Conservation (phyloP, 371 early-diverging fungal species). For the Lichtheimia corymbifera region DNA sequence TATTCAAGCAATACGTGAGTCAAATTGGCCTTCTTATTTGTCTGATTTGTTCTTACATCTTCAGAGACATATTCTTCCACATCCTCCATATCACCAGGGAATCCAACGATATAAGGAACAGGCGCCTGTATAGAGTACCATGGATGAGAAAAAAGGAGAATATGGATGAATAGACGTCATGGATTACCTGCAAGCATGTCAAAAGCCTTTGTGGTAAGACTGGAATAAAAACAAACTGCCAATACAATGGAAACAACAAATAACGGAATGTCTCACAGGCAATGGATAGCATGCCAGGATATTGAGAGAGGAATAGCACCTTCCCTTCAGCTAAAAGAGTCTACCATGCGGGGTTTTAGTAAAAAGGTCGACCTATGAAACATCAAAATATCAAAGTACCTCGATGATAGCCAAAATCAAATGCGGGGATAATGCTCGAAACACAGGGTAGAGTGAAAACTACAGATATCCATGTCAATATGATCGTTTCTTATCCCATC, state of each 20-base stretch:
- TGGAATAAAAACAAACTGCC: constrained; percentile 85
- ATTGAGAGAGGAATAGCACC: constrained; percentile 72
- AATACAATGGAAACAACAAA: constrained; percentile 75
- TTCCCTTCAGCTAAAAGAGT: constrained; percentile 73
- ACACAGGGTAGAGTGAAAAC: constrained; percentile 81
- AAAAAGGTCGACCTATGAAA: not conserved
- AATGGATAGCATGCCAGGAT: constrained; percentile 72
- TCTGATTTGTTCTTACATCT: constrained; percentile 52
- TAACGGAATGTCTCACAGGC: constrained; percentile 72
- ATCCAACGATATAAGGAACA: constrained; percentile 82
- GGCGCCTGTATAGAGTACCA: constrained; percentile 49
- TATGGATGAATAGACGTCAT: not conserved
- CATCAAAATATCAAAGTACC: constrained; percentile 23
- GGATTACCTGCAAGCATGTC: constrained; percentile 66
- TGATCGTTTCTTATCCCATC: not conserved
- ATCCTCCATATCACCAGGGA: constrained; percentile 58
- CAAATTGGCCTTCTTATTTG: not conserved
- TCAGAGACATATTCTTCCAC: constrained; percentile 62
- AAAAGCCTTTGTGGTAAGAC: constrained; percentile 70
- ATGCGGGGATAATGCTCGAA: constrained; percentile 71
- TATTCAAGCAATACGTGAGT: constrained; percentile 7
- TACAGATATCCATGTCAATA: constrained; percentile 23
- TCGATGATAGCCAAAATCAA: constrained; percentile 71
- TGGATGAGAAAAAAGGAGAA: not conserved
- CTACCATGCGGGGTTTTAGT: constrained; percentile 23